Conservation (phyloP, 192 early-diverging fungal genomes). For the Phycomyces blakesleeanus region DNA sequence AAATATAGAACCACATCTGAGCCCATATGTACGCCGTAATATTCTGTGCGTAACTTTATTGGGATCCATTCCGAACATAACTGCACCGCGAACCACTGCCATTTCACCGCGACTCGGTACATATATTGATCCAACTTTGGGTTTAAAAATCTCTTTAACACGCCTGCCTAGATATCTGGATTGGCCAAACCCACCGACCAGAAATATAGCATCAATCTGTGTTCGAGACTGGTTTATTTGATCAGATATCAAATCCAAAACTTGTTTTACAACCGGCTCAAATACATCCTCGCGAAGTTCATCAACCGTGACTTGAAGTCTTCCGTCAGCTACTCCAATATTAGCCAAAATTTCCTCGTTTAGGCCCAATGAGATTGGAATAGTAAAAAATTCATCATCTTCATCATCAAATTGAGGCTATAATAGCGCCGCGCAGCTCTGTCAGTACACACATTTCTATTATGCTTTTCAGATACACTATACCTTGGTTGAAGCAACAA, state of each 20-base stretch:
- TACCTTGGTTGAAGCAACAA: constrained; percentile 13
- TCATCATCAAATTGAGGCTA: constrained; percentile 46
- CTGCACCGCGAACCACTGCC: constrained; percentile 49
- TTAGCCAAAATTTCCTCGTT: constrained; percentile 28
- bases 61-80: constrained; percentile 37
- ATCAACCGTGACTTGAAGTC: constrained; percentile 29
- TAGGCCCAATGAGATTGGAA: constrained; percentile 38
- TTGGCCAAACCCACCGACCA: constrained; percentile 47
- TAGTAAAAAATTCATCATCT: constrained; percentile 41
- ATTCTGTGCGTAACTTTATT: constrained; percentile 35
- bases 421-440: constrained; percentile 12
- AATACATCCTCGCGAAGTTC: constrained; percentile 46
- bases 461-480: too few relatives aligned
- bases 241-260: constrained; percentile 36
- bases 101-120: constrained; percentile 41
- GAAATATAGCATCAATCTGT: constrained; percentile 33
- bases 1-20: constrained; percentile 40
- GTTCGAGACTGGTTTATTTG: constrained; percentile 26
- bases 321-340: constrained; percentile 38
- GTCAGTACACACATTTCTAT: too few relatives aligned
- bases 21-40: constrained; percentile 41
- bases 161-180: constrained; percentile 35
- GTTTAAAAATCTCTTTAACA: constrained; percentile 31
- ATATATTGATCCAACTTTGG: constrained; percentile 30
- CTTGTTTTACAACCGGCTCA: constrained; percentile 37